These are phyloP conservation scores for Sarcomyxa edulis DNA, from an alignment of 768 basidiomycete genomes.

Conservation along the genomic window DNA sequence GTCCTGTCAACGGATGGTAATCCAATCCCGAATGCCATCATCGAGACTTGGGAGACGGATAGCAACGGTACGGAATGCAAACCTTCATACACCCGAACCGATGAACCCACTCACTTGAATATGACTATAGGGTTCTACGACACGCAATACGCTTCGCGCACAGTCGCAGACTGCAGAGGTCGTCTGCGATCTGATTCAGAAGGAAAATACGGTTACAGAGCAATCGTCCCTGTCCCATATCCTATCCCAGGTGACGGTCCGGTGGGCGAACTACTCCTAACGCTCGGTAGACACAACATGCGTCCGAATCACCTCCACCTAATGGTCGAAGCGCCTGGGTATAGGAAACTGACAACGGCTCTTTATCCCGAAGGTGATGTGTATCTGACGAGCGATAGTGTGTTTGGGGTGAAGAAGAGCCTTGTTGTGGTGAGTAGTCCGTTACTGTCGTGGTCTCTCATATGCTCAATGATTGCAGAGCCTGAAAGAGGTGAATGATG, in stretches of 20 bases:
- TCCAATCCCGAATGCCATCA: conserved; percentile 59
- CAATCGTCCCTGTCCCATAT: conserved; percentile 66
- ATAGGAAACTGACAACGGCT: conserved; percentile 66
- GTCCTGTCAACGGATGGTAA: conserved; percentile 58
- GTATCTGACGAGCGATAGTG: conserved; percentile 64
- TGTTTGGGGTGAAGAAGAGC: conserved; percentile 80
- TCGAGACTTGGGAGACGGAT: conserved; percentile 87
- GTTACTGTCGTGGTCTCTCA: neutral
- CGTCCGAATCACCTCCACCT: conserved; percentile 81
- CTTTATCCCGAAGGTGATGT: conserved; percentile 69
- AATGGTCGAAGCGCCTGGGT: conserved; percentile 67
- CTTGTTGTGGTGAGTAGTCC: conserved; percentile 61
- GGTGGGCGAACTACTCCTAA: conserved; percentile 55
- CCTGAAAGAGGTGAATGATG: conserved; percentile 6
- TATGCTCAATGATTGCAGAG: neutral
- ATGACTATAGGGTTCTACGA: neutral
- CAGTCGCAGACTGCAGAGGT: conserved; percentile 69
- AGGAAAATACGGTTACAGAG: conserved; percentile 66
- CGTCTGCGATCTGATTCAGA: conserved; percentile 52
- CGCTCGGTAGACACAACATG: conserved; percentile 63
- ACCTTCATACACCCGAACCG: no score
- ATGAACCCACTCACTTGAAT: conserved; percentile 9
- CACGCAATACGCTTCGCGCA: conserved; percentile 48
- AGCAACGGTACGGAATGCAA: conserved; percentile 42
- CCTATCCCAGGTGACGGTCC: conserved; percentile 75